Conservation (phyloP, 768 basidiomycete species). For the Xerocomellus amylosporus region DNA sequence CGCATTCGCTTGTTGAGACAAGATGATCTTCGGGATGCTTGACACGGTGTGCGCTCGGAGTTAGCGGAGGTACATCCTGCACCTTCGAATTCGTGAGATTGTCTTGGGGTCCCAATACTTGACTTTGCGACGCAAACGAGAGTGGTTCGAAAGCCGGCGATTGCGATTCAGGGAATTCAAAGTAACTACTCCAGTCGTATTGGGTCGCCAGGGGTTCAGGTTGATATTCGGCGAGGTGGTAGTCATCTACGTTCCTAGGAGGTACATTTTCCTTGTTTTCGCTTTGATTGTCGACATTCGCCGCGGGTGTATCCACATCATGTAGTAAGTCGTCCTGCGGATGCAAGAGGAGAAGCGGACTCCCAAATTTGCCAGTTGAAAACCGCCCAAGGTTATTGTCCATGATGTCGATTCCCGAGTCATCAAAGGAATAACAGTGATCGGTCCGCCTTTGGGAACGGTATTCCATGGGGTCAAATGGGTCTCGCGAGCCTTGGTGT, state of each 20-base stretch:
- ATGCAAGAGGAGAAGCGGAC: background rate
- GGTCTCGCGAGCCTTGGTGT: background rate
- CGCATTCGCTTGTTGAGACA: background rate
- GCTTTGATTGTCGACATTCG: constrained; percentile 1
- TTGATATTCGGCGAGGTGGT: background rate
- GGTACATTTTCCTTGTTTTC: constrained; percentile 21
- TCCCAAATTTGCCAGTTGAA: constrained; percentile 5
- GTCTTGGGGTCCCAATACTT: background rate
- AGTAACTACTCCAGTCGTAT: constrained; percentile 24
- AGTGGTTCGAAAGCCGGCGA: constrained; percentile 25
- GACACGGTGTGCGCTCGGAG: background rate
- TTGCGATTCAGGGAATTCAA: constrained; percentile 22
- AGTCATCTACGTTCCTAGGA: constrained; percentile 1
- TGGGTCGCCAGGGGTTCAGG: background rate
- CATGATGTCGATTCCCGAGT: constrained; percentile 13
- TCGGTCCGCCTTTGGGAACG: background rate
- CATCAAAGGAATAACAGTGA: constrained; percentile 8
- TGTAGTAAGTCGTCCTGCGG: constrained; percentile 4
- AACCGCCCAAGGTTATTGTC: constrained; percentile 4
- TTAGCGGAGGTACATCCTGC: constrained; percentile 5
- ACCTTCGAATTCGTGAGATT: background rate
- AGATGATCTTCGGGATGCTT: background rate
- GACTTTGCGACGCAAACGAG: constrained; percentile 23
- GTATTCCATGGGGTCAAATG: background rate
- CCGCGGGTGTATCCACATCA: background rate